A percentile compares a stretch with the other conserved stretches of the same genome.
phyloP scores from a whole-genome alignment of 371 early-diverging fungal genomes.

The Mortierella sp. region DNA sequence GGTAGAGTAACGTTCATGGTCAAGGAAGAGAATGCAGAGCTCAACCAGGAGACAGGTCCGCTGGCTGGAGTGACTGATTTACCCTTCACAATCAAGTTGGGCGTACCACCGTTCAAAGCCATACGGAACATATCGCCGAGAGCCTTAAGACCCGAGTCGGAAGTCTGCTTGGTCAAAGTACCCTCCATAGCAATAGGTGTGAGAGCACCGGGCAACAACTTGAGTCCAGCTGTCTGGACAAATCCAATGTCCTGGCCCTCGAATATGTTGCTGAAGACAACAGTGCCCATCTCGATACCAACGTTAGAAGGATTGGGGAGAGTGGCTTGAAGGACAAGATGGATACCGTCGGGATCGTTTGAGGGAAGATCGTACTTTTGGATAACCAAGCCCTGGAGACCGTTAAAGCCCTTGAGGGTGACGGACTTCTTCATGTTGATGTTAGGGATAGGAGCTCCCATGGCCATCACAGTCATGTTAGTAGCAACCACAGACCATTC shows the following conservation, averaged over 20 bases:
- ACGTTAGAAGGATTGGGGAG: slow-evolving; percentile 71
- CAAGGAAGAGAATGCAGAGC: slow-evolving; percentile 65
- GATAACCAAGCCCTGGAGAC: slow-evolving; percentile 49
- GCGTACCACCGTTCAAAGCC: slow-evolving; percentile 61
- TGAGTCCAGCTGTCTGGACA: slow-evolving; percentile 43
- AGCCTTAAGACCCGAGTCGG: slow-evolving; percentile 61
- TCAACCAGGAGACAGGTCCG: slow-evolving; percentile 69
- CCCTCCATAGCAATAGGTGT: slow-evolving; percentile 64
- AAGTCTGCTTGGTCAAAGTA: slow-evolving; percentile 63
- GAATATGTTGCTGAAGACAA: slow-evolving; percentile 62
- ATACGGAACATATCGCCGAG: slow-evolving; percentile 67
- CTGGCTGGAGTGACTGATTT: slow-evolving; percentile 63
- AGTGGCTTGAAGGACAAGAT: slow-evolving; percentile 63
- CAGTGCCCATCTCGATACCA: slow-evolving; percentile 68
- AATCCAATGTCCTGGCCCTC: slow-evolving; percentile 60
- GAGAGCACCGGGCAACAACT: slow-evolving; percentile 31
- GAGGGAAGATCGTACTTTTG: slow-evolving; percentile 62
- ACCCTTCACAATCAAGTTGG: slow-evolving; percentile 62
- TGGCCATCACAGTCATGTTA: slow-evolving; percentile 65
- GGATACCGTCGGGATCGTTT: slow-evolving; percentile 71
- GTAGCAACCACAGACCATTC: slow-evolving; percentile 66
- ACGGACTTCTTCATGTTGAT: slow-evolving; percentile 69
- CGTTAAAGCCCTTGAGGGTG: slow-evolving; percentile 64
- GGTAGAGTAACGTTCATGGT: slow-evolving; percentile 66
- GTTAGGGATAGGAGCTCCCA: slow-evolving; percentile 67